phyloP scores from a whole-genome alignment of 495 filamentous ascomycete genomes.

The Astrocystis sublimbata region DNA sequence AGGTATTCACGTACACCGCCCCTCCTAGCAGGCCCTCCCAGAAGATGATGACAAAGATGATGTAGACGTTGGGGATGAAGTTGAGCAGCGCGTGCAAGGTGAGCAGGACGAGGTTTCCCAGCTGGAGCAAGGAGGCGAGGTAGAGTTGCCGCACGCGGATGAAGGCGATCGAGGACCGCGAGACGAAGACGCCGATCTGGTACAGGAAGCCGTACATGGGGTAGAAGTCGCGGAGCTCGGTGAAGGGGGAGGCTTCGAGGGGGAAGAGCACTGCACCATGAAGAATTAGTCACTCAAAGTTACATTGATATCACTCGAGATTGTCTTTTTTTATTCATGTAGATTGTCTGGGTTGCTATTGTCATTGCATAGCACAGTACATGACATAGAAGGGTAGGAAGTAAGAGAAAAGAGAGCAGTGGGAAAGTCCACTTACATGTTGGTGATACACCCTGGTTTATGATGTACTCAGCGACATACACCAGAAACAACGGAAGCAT shows the following conservation, averaged over 20 bases:
- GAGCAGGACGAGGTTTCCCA: constrained; percentile 72
- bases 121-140: constrained; percentile 78
- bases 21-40: constrained; percentile 95
- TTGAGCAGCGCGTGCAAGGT: constrained; percentile 72
- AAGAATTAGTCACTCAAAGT: constrained; percentile 6
- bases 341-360: too few relatives aligned
- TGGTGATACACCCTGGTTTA: constrained; percentile 90
- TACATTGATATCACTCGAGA: too few relatives aligned
- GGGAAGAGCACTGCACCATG: constrained; percentile 76
- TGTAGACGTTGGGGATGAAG: constrained; percentile 79
- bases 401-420: neutral
- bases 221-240: constrained; percentile 82
- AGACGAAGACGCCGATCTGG: constrained; percentile 91
- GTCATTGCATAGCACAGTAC: too few relatives aligned
- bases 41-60: constrained; percentile 82
- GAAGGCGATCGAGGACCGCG: constrained; percentile 86
- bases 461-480: constrained; percentile 93
- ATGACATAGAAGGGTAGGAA: too few relatives aligned
- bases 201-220: constrained; percentile 89
- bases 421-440: constrained; percentile 44
- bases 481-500: constrained; percentile 92
- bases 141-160: constrained; percentile 80
- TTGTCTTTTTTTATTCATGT: too few relatives aligned
- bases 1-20: constrained; percentile 91
- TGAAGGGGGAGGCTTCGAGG: constrained; percentile 70